Conservation (phyloP, 2,329 filamentous ascomycete genomes). For the Talaromyces sp. region DNA sequence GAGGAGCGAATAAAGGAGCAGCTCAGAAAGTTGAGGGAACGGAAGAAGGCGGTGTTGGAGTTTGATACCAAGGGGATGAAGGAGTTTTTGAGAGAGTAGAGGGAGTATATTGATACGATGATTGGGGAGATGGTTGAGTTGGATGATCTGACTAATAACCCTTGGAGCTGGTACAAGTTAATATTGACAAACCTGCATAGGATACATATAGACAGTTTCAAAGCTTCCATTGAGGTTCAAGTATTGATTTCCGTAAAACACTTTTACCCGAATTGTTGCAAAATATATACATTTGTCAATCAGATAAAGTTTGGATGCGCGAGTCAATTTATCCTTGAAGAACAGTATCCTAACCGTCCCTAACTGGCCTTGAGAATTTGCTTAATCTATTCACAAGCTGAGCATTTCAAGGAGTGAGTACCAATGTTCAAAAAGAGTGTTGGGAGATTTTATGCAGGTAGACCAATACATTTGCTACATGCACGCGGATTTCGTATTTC, state of each 20-base stretch:
- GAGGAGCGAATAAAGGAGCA: background rate
- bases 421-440: background rate
- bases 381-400: background rate
- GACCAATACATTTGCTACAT: background rate
- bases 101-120: background rate
- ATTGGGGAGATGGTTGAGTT: background rate
- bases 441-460: background rate
- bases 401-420: background rate
- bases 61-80: background rate
- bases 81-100: background rate
- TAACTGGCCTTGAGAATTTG: background rate
- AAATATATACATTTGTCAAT: background rate
- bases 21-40: background rate
- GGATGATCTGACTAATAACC: background rate
- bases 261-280: no score
- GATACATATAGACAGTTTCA: no score
- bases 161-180: no score
- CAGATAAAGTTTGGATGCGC: background rate
- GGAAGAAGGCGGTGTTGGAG: background rate
- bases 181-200: no score
- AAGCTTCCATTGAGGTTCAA: no score
- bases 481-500: background rate
- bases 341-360: background rate
- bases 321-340: background rate
- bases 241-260: no score